A percentile compares a stretch with the other conserved stretches of the same genome.
These are phyloP conservation scores for Wilhelminamyces savonicus DNA, from an alignment of 805 yeast genomes.

Conservation along the genomic window DNA sequence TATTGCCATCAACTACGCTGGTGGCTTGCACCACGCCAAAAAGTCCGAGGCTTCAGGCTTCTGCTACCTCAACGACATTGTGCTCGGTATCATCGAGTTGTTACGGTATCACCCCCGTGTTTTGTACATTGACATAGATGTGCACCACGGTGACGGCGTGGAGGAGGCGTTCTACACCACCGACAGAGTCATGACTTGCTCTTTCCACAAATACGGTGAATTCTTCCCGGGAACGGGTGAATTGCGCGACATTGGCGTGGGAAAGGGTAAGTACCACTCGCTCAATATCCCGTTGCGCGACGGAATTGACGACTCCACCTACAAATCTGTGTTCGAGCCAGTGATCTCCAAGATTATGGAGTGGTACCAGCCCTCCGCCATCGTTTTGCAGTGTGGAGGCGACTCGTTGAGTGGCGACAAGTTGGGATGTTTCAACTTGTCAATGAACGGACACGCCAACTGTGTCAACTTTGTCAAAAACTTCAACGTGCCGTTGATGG, in stretches of 20 bases:
- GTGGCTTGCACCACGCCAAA: constrained; percentile 95
- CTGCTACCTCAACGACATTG: constrained; percentile 93
- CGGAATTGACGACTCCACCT: constrained; percentile 89
- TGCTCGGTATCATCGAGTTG: constrained; percentile 76
- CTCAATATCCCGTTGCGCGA: constrained; percentile 84
- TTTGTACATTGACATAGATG: constrained; percentile 86
- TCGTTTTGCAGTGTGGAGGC: constrained; percentile 98
- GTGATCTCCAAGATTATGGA: constrained; percentile 69
- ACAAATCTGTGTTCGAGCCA: constrained; percentile 84
- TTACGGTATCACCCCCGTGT: constrained; percentile 88
- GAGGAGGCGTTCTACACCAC: constrained; percentile 95
- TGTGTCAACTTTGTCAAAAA: constrained; percentile 84
- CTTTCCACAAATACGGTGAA: constrained; percentile 89
- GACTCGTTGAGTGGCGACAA: constrained; percentile 95
- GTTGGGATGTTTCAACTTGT: constrained; percentile 90
- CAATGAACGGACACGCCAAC: constrained; percentile 93
- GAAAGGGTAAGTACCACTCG: constrained; percentile 75
- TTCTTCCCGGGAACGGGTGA: constrained; percentile 94
- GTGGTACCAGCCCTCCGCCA: constrained; percentile 92
- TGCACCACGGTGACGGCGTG: constrained; percentile 97
- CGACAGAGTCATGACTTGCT: constrained; percentile 85
- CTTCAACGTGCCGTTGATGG: constrained; percentile 85
- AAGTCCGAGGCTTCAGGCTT: constrained; percentile 92
- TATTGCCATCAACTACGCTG: constrained; percentile 94
- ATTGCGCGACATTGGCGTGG: constrained; percentile 76